phyloP scores from a whole-genome alignment of 306 rosid genomes.

The Medicago lupulina region DNA sequence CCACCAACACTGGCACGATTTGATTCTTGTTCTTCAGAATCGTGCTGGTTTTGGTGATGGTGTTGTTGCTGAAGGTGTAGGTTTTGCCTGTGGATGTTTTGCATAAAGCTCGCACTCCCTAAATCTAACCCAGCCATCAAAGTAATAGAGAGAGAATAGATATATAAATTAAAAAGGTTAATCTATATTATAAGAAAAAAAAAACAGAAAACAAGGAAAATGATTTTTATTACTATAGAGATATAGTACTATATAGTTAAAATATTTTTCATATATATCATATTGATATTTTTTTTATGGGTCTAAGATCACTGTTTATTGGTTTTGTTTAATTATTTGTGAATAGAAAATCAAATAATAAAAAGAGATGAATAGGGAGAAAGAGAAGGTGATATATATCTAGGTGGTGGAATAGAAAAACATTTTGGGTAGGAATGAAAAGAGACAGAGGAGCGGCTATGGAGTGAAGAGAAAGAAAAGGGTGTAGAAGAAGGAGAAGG shows the following conservation, averaged over 20 bases:
- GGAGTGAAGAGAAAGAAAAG: conserved; percentile 64
- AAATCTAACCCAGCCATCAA: conserved; percentile 96
- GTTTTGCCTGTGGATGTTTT: conserved; percentile 68
- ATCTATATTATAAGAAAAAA: conserved; percentile 25
- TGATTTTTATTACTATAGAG: conserved; percentile 48
- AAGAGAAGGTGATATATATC: neutral
- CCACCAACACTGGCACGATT: conserved; percentile 14
- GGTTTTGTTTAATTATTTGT: conserved; percentile 63
- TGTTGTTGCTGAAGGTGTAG: conserved; percentile 59
- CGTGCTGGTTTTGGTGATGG: conserved; percentile 2
- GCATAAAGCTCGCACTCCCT: conserved; percentile 78
- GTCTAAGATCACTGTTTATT: conserved; percentile 41
- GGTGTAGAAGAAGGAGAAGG: conserved; percentile 21
- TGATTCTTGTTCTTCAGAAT: conserved; percentile 51
- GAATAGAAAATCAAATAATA: neutral
- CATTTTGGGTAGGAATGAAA: conserved; percentile 8
- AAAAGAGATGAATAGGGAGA: neutral
- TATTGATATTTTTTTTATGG: neutral
- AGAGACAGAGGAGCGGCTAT: conserved; percentile 33
- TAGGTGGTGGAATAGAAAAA: conserved; percentile 41
- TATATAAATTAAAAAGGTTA: conserved; percentile 14
- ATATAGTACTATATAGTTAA: conserved; percentile 1
- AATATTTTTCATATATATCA: neutral
- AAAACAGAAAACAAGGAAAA: conserved; percentile 72
- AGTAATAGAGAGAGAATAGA: conserved; percentile 39